Evolutionary conservation across 305 asterid species (phyloP).

Genomic region (Solanum hybrid): DNA sequence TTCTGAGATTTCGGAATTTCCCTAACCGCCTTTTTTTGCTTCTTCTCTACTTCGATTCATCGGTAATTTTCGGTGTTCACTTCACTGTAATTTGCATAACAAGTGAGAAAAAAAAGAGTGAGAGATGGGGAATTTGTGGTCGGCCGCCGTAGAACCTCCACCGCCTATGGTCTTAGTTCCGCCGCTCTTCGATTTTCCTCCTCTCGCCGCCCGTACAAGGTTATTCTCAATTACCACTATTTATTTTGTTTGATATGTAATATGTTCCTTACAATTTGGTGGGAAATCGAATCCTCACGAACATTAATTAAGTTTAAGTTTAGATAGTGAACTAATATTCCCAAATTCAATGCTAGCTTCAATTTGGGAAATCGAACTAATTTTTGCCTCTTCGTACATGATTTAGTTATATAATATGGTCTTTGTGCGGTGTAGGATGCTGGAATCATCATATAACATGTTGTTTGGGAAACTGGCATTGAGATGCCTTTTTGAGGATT

Average conservation of each 20-base stretch:
- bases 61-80: not conserved
- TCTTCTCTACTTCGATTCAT: not conserved
- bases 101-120: not conserved
- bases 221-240: not conserved
- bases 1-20: not conserved
- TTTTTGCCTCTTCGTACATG: not conserved
- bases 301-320: not conserved
- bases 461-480: slow-evolving; percentile 72
- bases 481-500: slow-evolving; percentile 74
- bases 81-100: not conserved
- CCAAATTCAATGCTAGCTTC: not conserved
- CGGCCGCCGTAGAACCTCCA: slow-evolving; percentile 35
- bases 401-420: not conserved
- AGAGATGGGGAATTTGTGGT: slow-evolving; percentile 53
- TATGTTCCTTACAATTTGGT: not conserved
- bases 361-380: not conserved
- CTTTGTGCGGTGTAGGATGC: slow-evolving; percentile 54
- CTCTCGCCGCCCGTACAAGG: slow-evolving; percentile 89
- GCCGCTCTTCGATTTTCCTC: slow-evolving; percentile 89
- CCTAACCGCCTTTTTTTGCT: not conserved
- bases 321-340: not conserved
- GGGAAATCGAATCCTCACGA: not conserved
- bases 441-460: slow-evolving; percentile 74
- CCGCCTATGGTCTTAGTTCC: slow-evolving; percentile 88
- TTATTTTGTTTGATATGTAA: not conserved